These are phyloP conservation scores for Oidiodendron maius DNA, from an alignment of 495 filamentous ascomycete genomes.

Conservation along the genomic window DNA sequence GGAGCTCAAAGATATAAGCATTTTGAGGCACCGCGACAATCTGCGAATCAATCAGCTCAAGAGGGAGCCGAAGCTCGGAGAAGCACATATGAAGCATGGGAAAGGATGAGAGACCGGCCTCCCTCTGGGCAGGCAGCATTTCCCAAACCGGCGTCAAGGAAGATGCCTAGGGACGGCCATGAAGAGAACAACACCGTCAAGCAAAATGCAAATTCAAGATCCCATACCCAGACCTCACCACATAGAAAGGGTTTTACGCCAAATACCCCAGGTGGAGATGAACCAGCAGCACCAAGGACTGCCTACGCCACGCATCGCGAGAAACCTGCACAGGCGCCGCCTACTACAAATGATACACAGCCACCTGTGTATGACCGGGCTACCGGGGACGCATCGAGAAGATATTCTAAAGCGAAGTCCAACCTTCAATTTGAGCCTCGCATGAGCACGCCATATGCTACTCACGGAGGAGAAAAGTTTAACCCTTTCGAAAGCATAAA, in stretches of 20 bases:
- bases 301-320: conserved; percentile 36
- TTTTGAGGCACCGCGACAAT: conserved; percentile 32
- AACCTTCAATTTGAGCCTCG: conserved; percentile 38
- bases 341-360: conserved; percentile 11
- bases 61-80: conserved; percentile 49
- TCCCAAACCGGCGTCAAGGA: conserved; percentile 27
- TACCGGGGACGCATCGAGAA: conserved; percentile 33
- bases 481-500: conserved; percentile 38
- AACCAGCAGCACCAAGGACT: conserved; percentile 45
- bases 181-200: conserved; percentile 21
- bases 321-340: conserved; percentile 10
- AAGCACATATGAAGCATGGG: conserved; percentile 61
- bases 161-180: conserved; percentile 27
- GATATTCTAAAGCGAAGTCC: conserved; percentile 34
- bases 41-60: conserved; percentile 32
- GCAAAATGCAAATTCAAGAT: conserved; percentile 19
- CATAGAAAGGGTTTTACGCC: conserved; percentile 51
- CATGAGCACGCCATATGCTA: conserved; percentile 63
- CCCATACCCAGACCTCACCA: conserved; percentile 26
- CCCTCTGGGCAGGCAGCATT: conserved; percentile 8
- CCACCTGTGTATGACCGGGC: not conserved
- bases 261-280: conserved; percentile 49
- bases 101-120: conserved; percentile 50
- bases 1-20: conserved; percentile 51
- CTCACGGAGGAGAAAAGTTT: conserved; percentile 64